These are phyloP conservation scores for Talaromyces sp. DNA, from an alignment of 2,329 filamentous ascomycete genomes.

Conservation along the genomic window DNA sequence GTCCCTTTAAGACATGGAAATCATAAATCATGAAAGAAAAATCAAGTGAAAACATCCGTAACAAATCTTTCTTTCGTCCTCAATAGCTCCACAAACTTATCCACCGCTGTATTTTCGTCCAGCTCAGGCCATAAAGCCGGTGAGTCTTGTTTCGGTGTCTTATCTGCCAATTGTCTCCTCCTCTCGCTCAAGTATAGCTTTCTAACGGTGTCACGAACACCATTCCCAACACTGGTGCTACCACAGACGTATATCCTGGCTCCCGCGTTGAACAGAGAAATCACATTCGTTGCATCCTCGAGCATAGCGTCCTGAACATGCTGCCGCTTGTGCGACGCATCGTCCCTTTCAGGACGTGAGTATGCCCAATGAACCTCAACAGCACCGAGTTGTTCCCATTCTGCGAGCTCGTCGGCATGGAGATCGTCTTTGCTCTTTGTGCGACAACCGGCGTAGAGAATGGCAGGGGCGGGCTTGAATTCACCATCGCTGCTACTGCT, in stretches of 20 bases:
- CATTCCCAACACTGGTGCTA: constrained; percentile 46
- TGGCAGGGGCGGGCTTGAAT: constrained; percentile 23
- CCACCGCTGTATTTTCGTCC: constrained; percentile 18
- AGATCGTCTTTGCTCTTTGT: constrained; percentile 29
- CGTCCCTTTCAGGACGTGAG: constrained; percentile 42
- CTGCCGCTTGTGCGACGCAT: constrained; percentile 39
- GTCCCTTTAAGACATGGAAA: background rate
- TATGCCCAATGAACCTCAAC: constrained; percentile 59
- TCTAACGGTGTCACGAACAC: constrained; percentile 38
- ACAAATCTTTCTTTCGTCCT: constrained; percentile 50
- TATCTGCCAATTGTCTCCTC: constrained; percentile 28
- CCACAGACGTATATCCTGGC: constrained; percentile 63
- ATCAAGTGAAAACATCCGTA: constrained; percentile 51
- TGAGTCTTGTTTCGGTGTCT: constrained; percentile 10
- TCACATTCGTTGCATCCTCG: constrained; percentile 41
- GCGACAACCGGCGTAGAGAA: constrained; percentile 33
- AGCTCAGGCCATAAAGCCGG: constrained; percentile 27
- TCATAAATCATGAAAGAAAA: constrained; percentile 6
- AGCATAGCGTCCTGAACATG: constrained; percentile 51
- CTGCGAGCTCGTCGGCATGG: constrained; percentile 27
- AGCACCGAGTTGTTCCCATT: constrained; percentile 58
- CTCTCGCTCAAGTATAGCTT: constrained; percentile 28
- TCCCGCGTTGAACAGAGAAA: constrained; percentile 41
- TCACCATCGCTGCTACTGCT: constrained; percentile 10
- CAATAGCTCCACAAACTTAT: constrained; percentile 23